A percentile compares a stretch with the other conserved stretches of the same genome.
These are phyloP conservation scores for Eucalyptus erythrocorys DNA, from an alignment of 345 rosid genomes.

Conservation along the genomic window DNA sequence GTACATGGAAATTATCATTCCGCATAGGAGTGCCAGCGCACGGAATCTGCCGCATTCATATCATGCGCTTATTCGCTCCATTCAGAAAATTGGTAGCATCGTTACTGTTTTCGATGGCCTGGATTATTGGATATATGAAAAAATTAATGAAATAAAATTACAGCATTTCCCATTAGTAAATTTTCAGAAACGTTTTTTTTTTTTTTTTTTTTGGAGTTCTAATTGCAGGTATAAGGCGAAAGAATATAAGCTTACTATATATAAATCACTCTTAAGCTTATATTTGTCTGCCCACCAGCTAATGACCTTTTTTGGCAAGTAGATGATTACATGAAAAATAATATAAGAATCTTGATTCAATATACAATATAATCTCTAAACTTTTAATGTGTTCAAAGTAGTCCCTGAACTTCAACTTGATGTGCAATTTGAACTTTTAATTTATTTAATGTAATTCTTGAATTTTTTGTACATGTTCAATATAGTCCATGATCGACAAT, in stretches of 20 bases:
- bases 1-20: background rate
- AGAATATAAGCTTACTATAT: no score
- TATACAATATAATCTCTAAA: fast-evolving
- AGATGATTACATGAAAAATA: no score
- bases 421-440: fast-evolving
- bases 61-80: background rate
- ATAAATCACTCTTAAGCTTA: no score
- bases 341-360: fast-evolving
- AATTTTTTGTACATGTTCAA: fast-evolving
- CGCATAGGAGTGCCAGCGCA: background rate
- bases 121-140: no score
- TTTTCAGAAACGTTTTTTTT: fast-evolving
- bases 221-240: fast-evolving
- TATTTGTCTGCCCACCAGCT: no score
- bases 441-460: fast-evolving
- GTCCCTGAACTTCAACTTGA: fast-evolving
- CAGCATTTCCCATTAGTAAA: no score
- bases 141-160: fast-evolving
- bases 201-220: no score
- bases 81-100: no score
- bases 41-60: background rate
- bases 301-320: no score
- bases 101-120: no score
- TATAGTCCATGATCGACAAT: fast-evolving
- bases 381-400: no score